Evolutionary conservation across 83 land plant species (phyloP), one percentile per base, ranked within the genome.

Genomic region (Larix sibirica): DNA sequence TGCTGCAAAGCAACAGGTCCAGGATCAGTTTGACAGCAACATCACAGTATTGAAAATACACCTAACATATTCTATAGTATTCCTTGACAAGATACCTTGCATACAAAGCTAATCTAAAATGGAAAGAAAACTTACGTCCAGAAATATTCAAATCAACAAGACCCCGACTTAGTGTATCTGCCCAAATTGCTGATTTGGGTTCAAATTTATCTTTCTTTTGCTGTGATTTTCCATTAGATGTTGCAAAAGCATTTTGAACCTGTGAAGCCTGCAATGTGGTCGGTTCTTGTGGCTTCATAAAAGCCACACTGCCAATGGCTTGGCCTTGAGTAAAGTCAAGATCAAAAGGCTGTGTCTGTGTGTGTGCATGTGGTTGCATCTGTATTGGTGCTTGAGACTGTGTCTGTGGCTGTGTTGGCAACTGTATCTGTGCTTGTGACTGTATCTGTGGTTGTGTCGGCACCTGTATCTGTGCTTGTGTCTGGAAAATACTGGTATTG

Each of bases 141-240:
- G 99, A 90, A 77, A 98, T 98, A 82, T 98, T 96, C 40, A 98
- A 83, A 85, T 98, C 92, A 68, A 98, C 94, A 9, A 98, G 90
- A 40, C 99, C 99, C 73, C 94, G 83, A 85, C 91, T 96, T 59
- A 98, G 86, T 36, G 96, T 94, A 67, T 98, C 99, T 4, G 97
- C 90, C 99, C 99, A 98, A 28, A 98, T 93, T 61, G 97, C 70
- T 13, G 99, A 98, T 79, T 98, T 98, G 18, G 96, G 78, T 81
- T 95, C 94, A 88, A 98, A 96, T 84, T 92, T 90, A 59, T 89
- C 90, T 63, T 87, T 84, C 31, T 93, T 76, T 81, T 85, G 88
- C 81, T 88, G 89, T 68, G 83, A 24, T 47, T 47, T 81, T 24
- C 59, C 81, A 23, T 26, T 20, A 21, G 85, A 67, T 13, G 68